A percentile compares a stretch with the other conserved stretches of the same genome.
These are phyloP conservation scores for Pythium oligandrum DNA, from an alignment of 352 stramenopile genomes.

Conservation along the genomic window DNA sequence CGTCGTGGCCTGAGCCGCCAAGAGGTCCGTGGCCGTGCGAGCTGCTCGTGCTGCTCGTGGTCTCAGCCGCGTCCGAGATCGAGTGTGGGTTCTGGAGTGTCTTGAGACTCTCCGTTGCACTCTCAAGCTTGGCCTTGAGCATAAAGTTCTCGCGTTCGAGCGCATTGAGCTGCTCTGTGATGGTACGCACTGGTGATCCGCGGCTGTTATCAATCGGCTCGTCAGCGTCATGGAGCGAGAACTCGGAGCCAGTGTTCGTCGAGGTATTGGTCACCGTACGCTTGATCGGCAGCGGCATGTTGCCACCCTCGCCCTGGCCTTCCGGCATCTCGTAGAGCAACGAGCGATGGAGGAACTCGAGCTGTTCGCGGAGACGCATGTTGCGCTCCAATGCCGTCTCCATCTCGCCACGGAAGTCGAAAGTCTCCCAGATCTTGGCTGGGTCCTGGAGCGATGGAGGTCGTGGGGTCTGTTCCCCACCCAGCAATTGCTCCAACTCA, in stretches of 20 bases:
- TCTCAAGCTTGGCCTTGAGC: slow-evolving; percentile 54
- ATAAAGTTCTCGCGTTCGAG: slow-evolving; percentile 73
- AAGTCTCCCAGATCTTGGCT: slow-evolving; percentile 24
- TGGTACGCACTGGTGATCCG: slow-evolving; percentile 36
- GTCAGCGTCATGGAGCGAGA: slow-evolving; percentile 7
- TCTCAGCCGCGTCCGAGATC: slow-evolving; percentile 28
- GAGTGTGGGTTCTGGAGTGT: slow-evolving; percentile 19
- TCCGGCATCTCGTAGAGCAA: slow-evolving; percentile 34
- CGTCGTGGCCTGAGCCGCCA: slow-evolving; percentile 20
- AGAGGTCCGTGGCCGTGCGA: slow-evolving; percentile 16
- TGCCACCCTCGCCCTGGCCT: neutral
- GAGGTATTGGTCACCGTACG: slow-evolving; percentile 47
- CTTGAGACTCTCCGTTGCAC: slow-evolving; percentile 32
- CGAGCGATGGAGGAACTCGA: slow-evolving; percentile 54
- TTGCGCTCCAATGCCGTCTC: slow-evolving; percentile 57
- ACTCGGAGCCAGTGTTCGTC: slow-evolving; percentile 25
- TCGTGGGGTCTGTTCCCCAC: slow-evolving; percentile 4
- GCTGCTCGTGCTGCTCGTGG: slow-evolving; percentile 13
- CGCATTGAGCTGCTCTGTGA: slow-evolving; percentile 71
- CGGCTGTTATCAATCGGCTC: slow-evolving; percentile 10
- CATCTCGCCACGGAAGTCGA: slow-evolving; percentile 55
- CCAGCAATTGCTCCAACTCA: slow-evolving; percentile 30
- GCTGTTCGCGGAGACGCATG: slow-evolving; percentile 51
- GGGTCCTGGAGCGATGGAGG: slow-evolving; percentile 5
- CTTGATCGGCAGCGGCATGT: slow-evolving; percentile 11